These are phyloP conservation scores for Cryptococcus sp. DNA, from an alignment of 1,284 basidiomycete species.

Conservation along the genomic window DNA sequence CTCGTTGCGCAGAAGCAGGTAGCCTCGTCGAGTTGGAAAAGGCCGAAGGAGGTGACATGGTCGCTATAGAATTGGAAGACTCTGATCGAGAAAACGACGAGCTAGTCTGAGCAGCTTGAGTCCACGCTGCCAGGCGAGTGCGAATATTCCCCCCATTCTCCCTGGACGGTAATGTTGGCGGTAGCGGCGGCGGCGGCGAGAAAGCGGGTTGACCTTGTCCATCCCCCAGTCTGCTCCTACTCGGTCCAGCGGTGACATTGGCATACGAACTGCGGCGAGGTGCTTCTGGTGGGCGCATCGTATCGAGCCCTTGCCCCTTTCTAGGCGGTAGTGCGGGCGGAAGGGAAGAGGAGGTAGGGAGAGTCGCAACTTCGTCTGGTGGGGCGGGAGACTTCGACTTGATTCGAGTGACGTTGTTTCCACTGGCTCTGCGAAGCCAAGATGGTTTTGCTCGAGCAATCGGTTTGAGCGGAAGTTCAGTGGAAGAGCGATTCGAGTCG, in stretches of 20 bases:
- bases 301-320: conserved; percentile 7
- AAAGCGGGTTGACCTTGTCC: conserved; percentile 26
- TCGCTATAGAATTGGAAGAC: conserved; percentile 28
- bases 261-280: conserved; percentile 22
- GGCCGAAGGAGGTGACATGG: conserved; percentile 12
- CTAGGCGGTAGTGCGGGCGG: conserved; percentile 37
- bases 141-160: conserved; percentile 30
- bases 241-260: conserved; percentile 17
- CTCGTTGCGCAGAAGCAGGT: conserved; percentile 31
- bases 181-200: conserved; percentile 24
- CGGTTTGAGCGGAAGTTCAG: conserved; percentile 20
- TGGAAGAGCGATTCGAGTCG: conserved; percentile 19
- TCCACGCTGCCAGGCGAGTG: conserved; percentile 33
- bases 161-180: conserved; percentile 22
- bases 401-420: conserved; percentile 23
- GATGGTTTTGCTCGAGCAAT: conserved; percentile 30
- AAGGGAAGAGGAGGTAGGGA: conserved; percentile 22
- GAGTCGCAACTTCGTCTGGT: conserved; percentile 13
- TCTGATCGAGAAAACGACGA: conserved; percentile 28
- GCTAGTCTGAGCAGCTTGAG: conserved; percentile 21
- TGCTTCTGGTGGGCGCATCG: conserved; percentile 17
- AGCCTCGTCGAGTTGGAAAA: conserved; percentile 15
- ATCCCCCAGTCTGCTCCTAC: conserved; percentile 20
- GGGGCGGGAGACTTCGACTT: conserved; percentile 33
- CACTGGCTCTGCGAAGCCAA: conserved; percentile 37